Percentiles rank a stretch among this genome's conserved stretches.
Evolutionary conservation across 2,329 filamentous ascomycete genomes (phyloP).

Genomic region (Alternaria sp.): DNA sequence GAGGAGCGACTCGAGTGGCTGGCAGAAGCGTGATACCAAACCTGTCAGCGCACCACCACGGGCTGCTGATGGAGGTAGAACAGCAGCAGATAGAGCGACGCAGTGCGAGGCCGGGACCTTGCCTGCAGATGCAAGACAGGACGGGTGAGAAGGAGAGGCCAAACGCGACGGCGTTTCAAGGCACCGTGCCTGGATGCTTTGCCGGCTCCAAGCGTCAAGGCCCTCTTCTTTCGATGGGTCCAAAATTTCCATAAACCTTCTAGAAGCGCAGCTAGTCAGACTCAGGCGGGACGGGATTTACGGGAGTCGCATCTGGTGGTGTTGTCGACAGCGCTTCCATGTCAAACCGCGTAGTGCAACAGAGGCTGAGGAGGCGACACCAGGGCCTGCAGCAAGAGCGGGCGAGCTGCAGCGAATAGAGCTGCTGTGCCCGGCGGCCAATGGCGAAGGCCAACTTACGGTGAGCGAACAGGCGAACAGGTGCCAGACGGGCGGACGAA

Average conservation of each 20-base stretch:
- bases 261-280: conserved; percentile 46
- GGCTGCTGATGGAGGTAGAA: conserved; percentile 17
- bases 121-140: conserved; percentile 19
- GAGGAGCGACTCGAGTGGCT: conserved; percentile 13
- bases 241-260: conserved; percentile 46
- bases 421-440: conserved; percentile 15
- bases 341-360: conserved; percentile 33
- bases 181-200: conserved; percentile 14
- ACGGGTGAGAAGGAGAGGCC: conserved; percentile 13
- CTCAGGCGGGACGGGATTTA: conserved; percentile 30
- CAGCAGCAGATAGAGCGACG: conserved; percentile 14
- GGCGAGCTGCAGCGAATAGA: conserved; percentile 10
- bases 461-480: conserved; percentile 7
- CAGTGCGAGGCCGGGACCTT: conserved; percentile 2
- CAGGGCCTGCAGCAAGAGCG: conserved; percentile 4
- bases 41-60: conserved; percentile 8
- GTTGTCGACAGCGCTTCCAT: conserved; percentile 25
- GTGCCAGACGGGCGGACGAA: conserved; percentile 16
- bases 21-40: conserved; percentile 19
- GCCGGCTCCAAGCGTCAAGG: conserved; percentile 23
- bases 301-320: conserved; percentile 30
- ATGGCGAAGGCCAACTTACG: conserved; percentile 12
- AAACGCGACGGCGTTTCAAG: conserved; percentile 36
- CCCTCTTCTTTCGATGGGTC: conserved; percentile 27
- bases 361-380: conserved; percentile 18